phyloP scores from a whole-genome alignment of 2,329 filamentous ascomycete species.

The Cyphellophora attinorum region DNA sequence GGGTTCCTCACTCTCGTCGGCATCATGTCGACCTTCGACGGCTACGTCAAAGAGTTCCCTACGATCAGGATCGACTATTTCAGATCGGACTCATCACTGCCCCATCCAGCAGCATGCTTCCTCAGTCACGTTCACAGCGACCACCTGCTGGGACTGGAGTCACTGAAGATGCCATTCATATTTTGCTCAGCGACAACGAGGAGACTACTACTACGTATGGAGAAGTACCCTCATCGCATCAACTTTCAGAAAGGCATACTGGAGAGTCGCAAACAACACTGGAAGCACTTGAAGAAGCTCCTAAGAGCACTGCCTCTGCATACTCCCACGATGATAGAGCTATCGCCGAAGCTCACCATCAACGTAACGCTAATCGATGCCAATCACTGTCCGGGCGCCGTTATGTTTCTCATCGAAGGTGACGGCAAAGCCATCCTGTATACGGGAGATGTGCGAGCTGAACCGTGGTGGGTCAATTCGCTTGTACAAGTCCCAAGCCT shows the following conservation, averaged over 20 bases:
- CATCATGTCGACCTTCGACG: slow-evolving; percentile 80
- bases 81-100: slow-evolving; percentile 42
- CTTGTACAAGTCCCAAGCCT: slow-evolving; percentile 62
- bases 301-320: slow-evolving; percentile 74
- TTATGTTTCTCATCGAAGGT: slow-evolving; percentile 86
- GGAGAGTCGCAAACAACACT: slow-evolving; percentile 64
- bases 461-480: slow-evolving; percentile 74
- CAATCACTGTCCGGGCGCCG: slow-evolving; percentile 82
- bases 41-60: slow-evolving; percentile 65
- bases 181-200: slow-evolving; percentile 82
- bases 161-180: slow-evolving; percentile 67
- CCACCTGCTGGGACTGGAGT: slow-evolving; percentile 73
- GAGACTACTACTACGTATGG: slow-evolving; percentile 68
- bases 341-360: slow-evolving; percentile 58
- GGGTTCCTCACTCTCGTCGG: no score
- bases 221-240: slow-evolving; percentile 69
- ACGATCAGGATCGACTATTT: slow-evolving; percentile 80
- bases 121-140: slow-evolving; percentile 90
- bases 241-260: slow-evolving; percentile 71
- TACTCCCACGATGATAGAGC: slow-evolving; percentile 66
- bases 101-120: slow-evolving; percentile 70
- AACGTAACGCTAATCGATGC: slow-evolving; percentile 80
- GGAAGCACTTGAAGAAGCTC: slow-evolving; percentile 63
- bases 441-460: slow-evolving; percentile 76
- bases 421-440: slow-evolving; percentile 66